phyloP scores from a whole-genome alignment of 83 land plant genomes.

The Picea abies region DNA sequence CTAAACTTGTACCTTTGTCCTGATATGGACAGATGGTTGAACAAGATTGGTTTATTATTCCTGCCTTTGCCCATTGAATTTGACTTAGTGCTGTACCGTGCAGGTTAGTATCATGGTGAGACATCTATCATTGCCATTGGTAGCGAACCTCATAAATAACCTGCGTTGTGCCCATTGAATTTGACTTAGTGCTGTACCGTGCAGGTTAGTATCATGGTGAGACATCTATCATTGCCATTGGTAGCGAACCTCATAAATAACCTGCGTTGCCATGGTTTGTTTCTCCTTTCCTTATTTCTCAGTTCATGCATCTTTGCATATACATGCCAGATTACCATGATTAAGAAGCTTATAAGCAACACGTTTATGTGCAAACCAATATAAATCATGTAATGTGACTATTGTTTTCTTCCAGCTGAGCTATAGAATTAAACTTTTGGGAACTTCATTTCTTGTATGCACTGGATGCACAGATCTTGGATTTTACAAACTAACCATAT shows the following conservation, averaged over 20 bases:
- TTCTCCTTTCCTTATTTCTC: not conserved
- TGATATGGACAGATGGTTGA: no score
- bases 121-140: slow-evolving; percentile 46
- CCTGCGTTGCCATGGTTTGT: slow-evolving; percentile 57
- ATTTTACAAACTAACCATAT: not conserved
- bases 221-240: slow-evolving; percentile 49
- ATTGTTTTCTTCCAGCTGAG: not conserved
- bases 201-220: slow-evolving; percentile 55
- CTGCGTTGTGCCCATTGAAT: not conserved
- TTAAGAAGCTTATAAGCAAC: not conserved
- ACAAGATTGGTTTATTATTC: not conserved
- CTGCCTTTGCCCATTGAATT: not conserved
- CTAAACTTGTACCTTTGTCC: no score
- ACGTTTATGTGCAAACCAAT: not conserved
- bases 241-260: slow-evolving; percentile 52
- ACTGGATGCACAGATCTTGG: not conserved
- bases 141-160: slow-evolving; percentile 50
- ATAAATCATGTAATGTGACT: not conserved
- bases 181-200: slow-evolving; percentile 4
- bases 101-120: slow-evolving; percentile 60
- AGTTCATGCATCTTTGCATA: not conserved
- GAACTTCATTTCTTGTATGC: not conserved
- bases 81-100: slow-evolving; percentile 6
- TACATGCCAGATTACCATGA: not conserved
- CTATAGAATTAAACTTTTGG: not conserved